Evolutionary conservation across 2,329 filamentous ascomycete species (phyloP).

Genomic region (Xylaria multiplex): DNA sequence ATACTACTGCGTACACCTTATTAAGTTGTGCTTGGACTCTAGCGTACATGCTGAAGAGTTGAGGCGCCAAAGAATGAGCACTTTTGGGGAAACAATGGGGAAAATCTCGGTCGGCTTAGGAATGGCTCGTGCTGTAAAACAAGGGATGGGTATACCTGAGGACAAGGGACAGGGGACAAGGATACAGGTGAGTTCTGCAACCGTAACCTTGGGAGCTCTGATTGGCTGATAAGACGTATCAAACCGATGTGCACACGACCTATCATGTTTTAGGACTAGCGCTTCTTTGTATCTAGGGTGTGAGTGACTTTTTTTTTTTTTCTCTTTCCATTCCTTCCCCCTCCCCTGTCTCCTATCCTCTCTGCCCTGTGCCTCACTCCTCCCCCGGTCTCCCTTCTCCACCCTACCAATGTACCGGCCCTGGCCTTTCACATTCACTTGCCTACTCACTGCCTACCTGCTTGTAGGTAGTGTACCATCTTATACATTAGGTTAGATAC

Average conservation of each 20-base stretch:
- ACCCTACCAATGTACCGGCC: background rate
- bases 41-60: slow-evolving; percentile 3
- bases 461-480: no score
- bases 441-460: background rate
- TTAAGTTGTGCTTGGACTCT: slow-evolving; percentile 4
- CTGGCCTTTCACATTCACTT: slow-evolving; percentile 4
- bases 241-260: slow-evolving; percentile 21
- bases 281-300: slow-evolving; percentile 3
- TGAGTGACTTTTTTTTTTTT: slow-evolving; percentile 8
- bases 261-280: slow-evolving; percentile 29
- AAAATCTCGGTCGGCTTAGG: slow-evolving; percentile 25
- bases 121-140: slow-evolving; percentile 30
- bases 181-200: slow-evolving; percentile 26
- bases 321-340: background rate
- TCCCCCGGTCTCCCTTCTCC: background rate
- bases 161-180: slow-evolving; percentile 20
- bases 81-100: slow-evolving; percentile 10
- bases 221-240: slow-evolving; percentile 29
- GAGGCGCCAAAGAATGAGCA: slow-evolving; percentile 23
- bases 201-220: slow-evolving; percentile 5
- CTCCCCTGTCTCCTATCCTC: no score
- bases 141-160: slow-evolving; percentile 9
- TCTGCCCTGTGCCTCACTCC: background rate
- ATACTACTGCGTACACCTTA: background rate
- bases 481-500: no score